Base-by-base conservation (phyloP, 2,329 filamentous ascomycete species). In the Dactylonectria estremocensis region DNA sequence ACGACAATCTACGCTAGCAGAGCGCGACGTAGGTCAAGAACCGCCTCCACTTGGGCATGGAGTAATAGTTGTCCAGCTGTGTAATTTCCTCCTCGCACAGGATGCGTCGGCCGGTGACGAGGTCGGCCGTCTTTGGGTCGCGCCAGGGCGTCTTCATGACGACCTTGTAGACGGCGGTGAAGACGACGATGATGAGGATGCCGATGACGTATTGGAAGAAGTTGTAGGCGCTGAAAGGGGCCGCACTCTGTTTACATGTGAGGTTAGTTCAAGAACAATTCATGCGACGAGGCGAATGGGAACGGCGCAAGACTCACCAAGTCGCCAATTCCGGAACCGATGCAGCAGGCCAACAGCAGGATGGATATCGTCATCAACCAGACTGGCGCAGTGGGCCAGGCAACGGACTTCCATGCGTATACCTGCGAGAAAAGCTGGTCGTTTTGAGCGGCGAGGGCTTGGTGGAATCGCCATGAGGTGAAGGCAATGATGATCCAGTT, bases 401-500 rank as follows among this genome's bases (percentile, higher is more conserved):
- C 61, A 16, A 16, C 18, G 0, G 69, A 72, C 37, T 48, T 59
- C 69, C 69, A 72, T 3, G 69, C 70, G 40, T 72, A 72, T 1
- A 40, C 45, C 46, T 72, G 53, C 7, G 57, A 61, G 24, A 72
- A 72, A 2, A 72, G 64, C 13, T 52, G n/a, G 33, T 72, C 70
- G 1, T 68, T 65, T 33, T 72, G 70, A 3, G 58, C 60, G 3
- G 62, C 58, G 14, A 72, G 53, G 1, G 70, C 70, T 28, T 65
- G 57, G 10, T 70, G 69, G 43, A 72, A 72, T 11, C 67, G 61
- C n/a, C 60, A 72, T 37, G 52, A 63, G 6, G 69, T 70, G 31
- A 72, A 72, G 16, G 64, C 53, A 5, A 72, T 70, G 14, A 72
- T 72, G 18, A 69, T 67, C 70, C 70, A 72, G 37, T 68, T 72